Percentiles rank a stretch among this genome's conserved stretches.
These are phyloP conservation scores for Starmerella gropengiesseri DNA, from an alignment of 805 yeast genomes.

Conservation along the genomic window DNA sequence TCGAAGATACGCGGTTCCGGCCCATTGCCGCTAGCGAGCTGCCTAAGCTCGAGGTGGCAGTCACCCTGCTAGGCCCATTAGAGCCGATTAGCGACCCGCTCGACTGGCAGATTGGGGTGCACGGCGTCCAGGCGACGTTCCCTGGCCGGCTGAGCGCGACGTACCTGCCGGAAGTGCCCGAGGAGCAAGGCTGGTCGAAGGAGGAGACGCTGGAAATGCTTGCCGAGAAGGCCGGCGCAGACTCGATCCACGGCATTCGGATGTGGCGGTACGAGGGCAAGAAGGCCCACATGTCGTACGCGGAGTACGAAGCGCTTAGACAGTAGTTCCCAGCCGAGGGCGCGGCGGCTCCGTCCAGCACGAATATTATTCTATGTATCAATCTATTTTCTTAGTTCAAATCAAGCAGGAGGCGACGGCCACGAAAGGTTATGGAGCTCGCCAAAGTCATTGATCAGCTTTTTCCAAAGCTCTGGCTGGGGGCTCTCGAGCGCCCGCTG, in stretches of 20 bases:
- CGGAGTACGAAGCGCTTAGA: conserved; percentile 30
- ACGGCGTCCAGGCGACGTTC: conserved; percentile 64
- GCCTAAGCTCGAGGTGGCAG: conserved; percentile 40
- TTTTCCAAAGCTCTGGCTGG: conserved; percentile 11
- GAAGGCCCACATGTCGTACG: conserved; percentile 36
- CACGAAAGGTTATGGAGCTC: conserved; percentile 16
- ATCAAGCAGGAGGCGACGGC: conserved; percentile 9
- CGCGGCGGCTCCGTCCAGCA: not conserved
- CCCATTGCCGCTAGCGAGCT: conserved; percentile 54
- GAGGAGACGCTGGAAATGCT: conserved; percentile 59
- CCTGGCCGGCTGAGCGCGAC: conserved; percentile 51
- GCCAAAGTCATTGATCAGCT: conserved; percentile 15
- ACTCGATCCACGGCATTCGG: conserved; percentile 32
- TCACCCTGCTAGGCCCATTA: conserved; percentile 56
- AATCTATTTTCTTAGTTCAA: not conserved
- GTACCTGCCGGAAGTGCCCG: conserved; percentile 81
- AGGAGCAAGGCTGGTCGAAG: conserved; percentile 74
- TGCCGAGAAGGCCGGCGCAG: conserved; percentile 50
- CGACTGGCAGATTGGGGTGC: conserved; percentile 74
- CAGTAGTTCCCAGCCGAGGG: too few species aligned
- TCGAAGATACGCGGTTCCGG: conserved; percentile 66
- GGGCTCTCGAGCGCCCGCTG: conserved; percentile 34
- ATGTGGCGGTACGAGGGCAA: conserved; percentile 48
- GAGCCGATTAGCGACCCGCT: conserved; percentile 40
- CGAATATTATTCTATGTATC: not conserved